These are phyloP conservation scores for Aspergillus egyptiacus DNA, from an alignment of 495 filamentous ascomycete species.

Conservation along the genomic window DNA sequence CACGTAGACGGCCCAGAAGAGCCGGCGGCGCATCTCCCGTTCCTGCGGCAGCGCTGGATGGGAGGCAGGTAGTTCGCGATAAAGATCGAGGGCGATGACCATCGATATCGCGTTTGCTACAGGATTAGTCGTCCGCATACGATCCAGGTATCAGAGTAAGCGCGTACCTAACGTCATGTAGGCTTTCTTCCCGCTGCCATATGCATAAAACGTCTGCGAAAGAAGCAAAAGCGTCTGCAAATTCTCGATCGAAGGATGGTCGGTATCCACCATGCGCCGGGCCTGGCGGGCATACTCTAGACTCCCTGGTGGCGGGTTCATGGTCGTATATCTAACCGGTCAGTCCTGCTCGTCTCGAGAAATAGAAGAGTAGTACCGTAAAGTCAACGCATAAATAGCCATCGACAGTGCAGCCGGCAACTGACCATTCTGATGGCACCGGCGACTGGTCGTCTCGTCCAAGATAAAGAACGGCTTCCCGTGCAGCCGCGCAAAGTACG, in stretches of 20 bases:
- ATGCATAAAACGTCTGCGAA: conserved; percentile 64
- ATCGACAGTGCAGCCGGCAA: conserved; percentile 57
- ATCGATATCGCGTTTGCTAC: conserved; percentile 72
- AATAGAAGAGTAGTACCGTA: conserved; percentile 45
- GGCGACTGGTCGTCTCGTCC: conserved; percentile 63
- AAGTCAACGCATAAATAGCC: conserved; percentile 68
- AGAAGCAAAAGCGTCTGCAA: conserved; percentile 73
- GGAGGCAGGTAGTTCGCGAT: conserved; percentile 59
- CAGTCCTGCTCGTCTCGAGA: conserved; percentile 1
- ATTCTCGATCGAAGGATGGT: conserved; percentile 70
- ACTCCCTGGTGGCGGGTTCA: conserved; percentile 28
- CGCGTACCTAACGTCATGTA: conserved; percentile 75
- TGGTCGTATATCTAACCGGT: conserved; percentile 51
- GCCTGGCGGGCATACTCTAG: conserved; percentile 64
- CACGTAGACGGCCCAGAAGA: conserved; percentile 83
- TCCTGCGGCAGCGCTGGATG: conserved; percentile 53
- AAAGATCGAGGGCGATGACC: conserved; percentile 70
- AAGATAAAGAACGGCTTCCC: conserved; percentile 73
- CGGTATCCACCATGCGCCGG: conserved; percentile 63
- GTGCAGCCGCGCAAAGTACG: conserved; percentile 70
- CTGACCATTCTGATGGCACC: conserved; percentile 59
- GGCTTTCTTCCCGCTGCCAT: conserved; percentile 74
- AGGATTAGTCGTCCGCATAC: not conserved
- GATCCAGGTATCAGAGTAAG: not conserved
- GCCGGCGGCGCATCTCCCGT: conserved; percentile 62